These are phyloP conservation scores for Beverwykella pulmonaria DNA, from an alignment of 495 filamentous ascomycete genomes.

Conservation along the genomic window DNA sequence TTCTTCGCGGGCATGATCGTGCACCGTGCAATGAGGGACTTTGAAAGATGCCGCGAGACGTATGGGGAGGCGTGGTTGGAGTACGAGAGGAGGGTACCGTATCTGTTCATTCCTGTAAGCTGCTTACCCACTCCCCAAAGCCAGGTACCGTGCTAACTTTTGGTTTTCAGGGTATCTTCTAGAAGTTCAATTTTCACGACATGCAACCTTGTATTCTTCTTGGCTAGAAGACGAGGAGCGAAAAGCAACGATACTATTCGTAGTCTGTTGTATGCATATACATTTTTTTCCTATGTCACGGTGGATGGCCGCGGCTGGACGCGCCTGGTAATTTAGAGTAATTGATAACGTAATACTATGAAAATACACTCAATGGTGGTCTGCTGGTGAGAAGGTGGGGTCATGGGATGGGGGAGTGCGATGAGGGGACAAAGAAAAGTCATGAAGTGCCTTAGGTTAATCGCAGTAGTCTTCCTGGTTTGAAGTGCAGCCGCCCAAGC, in stretches of 20 bases:
- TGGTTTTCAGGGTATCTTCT: neutral
- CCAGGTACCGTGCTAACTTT: neutral
- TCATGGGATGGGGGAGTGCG: too few relatives aligned
- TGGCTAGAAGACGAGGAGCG: neutral
- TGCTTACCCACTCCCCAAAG: neutral
- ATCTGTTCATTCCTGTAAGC: conserved; percentile 80
- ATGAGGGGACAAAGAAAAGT: too few relatives aligned
- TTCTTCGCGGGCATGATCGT: conserved; percentile 93
- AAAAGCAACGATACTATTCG: neutral
- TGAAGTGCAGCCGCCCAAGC: too few relatives aligned
- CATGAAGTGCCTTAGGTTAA: too few relatives aligned
- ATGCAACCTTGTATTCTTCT: neutral
- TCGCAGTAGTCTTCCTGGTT: too few relatives aligned
- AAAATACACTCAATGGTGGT: too few relatives aligned
- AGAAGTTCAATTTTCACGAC: neutral
- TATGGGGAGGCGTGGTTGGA: conserved; percentile 92
- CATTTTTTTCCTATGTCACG: neutral
- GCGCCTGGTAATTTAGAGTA: too few relatives aligned
- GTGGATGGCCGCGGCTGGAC: too few relatives aligned
- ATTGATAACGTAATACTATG: too few relatives aligned
- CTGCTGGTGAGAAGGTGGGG: too few relatives aligned
- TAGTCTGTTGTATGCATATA: neutral
- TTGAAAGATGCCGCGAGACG: conserved; percentile 78
- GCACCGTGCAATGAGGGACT: conserved; percentile 85
- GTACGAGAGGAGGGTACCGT: conserved; percentile 86